phyloP scores from a whole-genome alignment of 73 alveolate species.

The Paramecium sonneborni region DNA sequence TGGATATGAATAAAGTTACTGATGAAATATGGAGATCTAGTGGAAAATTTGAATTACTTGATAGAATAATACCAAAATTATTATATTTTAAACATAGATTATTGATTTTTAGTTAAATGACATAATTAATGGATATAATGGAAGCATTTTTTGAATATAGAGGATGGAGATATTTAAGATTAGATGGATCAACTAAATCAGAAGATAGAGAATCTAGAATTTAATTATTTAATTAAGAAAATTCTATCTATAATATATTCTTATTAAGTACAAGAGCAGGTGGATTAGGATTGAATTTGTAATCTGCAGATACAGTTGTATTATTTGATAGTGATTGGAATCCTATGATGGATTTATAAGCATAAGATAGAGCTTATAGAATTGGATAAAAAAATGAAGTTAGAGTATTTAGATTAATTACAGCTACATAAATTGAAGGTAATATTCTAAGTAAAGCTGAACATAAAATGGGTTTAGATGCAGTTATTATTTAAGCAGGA shows the following conservation, averaged over 20 bases:
- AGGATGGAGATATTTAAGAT: constrained; percentile 87
- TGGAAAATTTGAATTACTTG: constrained; percentile 98
- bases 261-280: constrained; percentile 96
- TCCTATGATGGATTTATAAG: constrained; percentile 98
- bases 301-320: constrained; percentile 97
- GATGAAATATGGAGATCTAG: constrained; percentile 93
- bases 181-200: constrained; percentile 96
- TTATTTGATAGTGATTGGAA: constrained; percentile 98
- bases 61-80: constrained; percentile 95
- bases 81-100: constrained; percentile 91
- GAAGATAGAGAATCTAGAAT: constrained; percentile 94
- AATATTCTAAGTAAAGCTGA: constrained; percentile 97
- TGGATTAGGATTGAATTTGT: constrained; percentile 93
- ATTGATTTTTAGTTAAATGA: constrained; percentile 96
- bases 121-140: constrained; percentile 96
- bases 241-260: constrained; percentile 86
- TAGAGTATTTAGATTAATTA: constrained; percentile 93
- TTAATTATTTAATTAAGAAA: constrained; percentile 79
- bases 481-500: constrained; percentile 97
- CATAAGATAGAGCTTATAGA: constrained; percentile 99
- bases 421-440: constrained; percentile 94
- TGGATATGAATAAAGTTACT: constrained; percentile 63
- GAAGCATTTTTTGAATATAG: constrained; percentile 90
- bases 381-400: constrained; percentile 98
- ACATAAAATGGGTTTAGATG: constrained; percentile 94